Conservation (phyloP, 1,284 basidiomycete species). For the Irpex lacteus region DNA sequence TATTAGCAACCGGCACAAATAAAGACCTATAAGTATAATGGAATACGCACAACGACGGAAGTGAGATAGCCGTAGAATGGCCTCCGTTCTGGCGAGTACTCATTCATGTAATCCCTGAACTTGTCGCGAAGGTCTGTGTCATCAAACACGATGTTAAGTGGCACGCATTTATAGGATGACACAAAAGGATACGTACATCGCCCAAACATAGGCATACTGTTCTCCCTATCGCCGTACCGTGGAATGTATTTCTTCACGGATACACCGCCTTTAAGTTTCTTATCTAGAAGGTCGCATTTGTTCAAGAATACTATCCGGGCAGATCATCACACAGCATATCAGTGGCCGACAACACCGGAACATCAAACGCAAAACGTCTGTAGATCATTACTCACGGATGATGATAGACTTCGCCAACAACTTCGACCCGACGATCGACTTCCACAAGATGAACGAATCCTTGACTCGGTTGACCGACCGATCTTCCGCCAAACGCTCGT, state of each 20-base stretch:
- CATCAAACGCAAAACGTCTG: background rate
- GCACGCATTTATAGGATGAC: background rate
- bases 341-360: background rate
- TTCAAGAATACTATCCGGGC: slow-evolving; percentile 53
- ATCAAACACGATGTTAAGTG: background rate
- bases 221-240: slow-evolving; percentile 60
- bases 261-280: slow-evolving; percentile 33
- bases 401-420: slow-evolving; percentile 55
- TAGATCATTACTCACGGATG: slow-evolving; percentile 32
- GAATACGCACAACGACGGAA: slow-evolving; percentile 49
- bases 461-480: slow-evolving; percentile 58
- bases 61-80: slow-evolving; percentile 58
- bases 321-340: background rate
- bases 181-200: slow-evolving; percentile 45
- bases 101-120: slow-evolving; percentile 54
- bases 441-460: slow-evolving; percentile 67
- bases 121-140: slow-evolving; percentile 58
- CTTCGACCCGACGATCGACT: slow-evolving; percentile 50
- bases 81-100: slow-evolving; percentile 44
- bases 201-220: slow-evolving; percentile 52
- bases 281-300: slow-evolving; percentile 54
- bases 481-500: slow-evolving; percentile 61
- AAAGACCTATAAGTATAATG: background rate
- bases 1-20: background rate
- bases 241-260: slow-evolving; percentile 36